phyloP scores from a whole-genome alignment of 148 eudicot genomes.

The Camellia sinensis region DNA sequence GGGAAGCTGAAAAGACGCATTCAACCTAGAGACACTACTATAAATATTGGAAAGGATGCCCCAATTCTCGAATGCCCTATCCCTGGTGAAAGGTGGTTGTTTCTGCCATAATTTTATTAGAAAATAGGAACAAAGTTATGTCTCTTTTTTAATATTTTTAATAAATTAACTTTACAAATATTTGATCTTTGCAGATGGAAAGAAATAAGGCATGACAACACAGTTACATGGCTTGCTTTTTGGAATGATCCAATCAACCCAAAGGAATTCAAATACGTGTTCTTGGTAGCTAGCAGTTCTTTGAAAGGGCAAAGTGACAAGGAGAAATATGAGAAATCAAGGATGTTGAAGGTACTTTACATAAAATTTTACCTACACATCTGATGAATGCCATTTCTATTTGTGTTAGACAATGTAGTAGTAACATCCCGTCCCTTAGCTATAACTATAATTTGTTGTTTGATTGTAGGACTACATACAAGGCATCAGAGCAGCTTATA shows the following conservation, averaged over 20 bases:
- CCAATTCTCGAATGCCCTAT: conserved; percentile 90
- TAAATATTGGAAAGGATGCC: conserved; percentile 85
- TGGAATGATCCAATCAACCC: conserved; percentile 98
- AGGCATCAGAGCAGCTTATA: conserved; percentile 77
- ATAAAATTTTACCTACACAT: conserved; percentile 15
- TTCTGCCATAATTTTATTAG: neutral
- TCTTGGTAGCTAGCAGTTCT: conserved; percentile 92
- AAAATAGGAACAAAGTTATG: neutral
- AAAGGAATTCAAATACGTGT: conserved; percentile 92
- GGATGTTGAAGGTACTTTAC: conserved; percentile 63
- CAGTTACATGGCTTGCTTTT: conserved; percentile 96
- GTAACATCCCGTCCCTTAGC: neutral
- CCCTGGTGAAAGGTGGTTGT: conserved; percentile 75
- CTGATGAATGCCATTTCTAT: neutral
- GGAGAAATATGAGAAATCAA: conserved; percentile 94
- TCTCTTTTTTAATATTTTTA: conserved; percentile 3
- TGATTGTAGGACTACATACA: conserved; percentile 68
- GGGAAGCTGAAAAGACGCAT: conserved; percentile 95
- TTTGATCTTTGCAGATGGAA: conserved; percentile 74
- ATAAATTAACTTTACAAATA: neutral
- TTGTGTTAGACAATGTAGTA: neutral
- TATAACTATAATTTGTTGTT: conserved; percentile 5
- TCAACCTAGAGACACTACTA: conserved; percentile 74
- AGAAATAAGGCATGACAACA: conserved; percentile 92
- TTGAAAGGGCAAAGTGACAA: conserved; percentile 98